Base-by-base conservation (phyloP, 2,329 filamentous ascomycete genomes). In the Fusarium sterilihyphosum region DNA sequence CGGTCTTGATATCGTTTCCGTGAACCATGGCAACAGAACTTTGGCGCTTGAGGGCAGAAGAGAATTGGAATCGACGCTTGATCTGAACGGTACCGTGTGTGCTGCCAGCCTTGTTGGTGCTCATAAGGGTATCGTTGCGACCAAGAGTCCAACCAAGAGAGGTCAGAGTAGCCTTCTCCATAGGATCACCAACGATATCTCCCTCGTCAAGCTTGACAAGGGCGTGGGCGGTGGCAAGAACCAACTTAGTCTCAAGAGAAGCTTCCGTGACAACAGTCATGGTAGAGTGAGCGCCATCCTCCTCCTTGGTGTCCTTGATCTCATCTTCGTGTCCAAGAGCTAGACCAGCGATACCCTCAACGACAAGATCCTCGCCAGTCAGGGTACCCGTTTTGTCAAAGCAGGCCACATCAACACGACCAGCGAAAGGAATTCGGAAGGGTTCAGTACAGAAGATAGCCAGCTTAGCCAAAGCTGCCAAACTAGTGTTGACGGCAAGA, bases 381-480 rank as follows among this genome's bases (percentile, higher is more conserved):
- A 99, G 85, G 3, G 96, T 99, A 75, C 96, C 96, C 18, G 96
- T 99, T 88, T 99, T 99, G 84, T 99, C 96, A 76, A 99, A 99
- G 85, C 96, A 99, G 73, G 96, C 95, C 61, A 99, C 89, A 82
- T 99, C 97, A 68, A 99, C 93, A 73, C 96, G 94, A 38, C 96
- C 96, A 75, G 95, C 97, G 78, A 93, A 98, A 2, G 97, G 97
- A 79, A 99, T 99, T 65, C 96, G 92, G 91, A 99, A 99, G 35
- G 96, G 96, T 83, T 99, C 97, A 5, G 96, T 99, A 82, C 96
- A 99, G 87, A 98, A 99, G 79, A 99, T 99, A 70, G 97, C 96
- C 77, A 92, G 96, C 83, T 96, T 97, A 84, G 95, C 97, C 43
- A 99, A 87, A 35, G 96, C 96, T 57, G 96, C 95, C 82, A 99